phyloP scores from a whole-genome alignment of 1,284 basidiomycete species.

The Sporisorium scitamineum region DNA sequence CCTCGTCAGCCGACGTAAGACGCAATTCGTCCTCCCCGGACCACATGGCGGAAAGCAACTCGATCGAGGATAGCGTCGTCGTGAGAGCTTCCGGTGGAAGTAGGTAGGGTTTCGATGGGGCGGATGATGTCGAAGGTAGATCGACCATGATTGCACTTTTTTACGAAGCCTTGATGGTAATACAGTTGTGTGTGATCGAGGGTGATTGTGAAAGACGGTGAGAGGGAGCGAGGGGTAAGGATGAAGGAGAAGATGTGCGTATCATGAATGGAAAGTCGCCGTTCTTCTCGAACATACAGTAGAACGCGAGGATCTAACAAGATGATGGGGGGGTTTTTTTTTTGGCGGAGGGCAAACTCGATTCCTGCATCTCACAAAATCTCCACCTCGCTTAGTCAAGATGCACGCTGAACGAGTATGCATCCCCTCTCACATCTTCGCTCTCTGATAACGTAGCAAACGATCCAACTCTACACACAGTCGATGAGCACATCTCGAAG shows the following conservation, averaged over 20 bases:
- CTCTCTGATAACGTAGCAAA: too few species aligned
- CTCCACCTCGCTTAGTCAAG: background rate
- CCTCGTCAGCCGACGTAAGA: slow-evolving; percentile 16
- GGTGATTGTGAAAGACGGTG: background rate
- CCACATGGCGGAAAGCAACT: slow-evolving; percentile 58
- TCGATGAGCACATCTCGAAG: too few species aligned
- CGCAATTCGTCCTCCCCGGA: slow-evolving; percentile 34
- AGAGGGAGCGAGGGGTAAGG: background rate
- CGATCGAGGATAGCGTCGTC: slow-evolving; percentile 26
- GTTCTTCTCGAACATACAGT: slow-evolving; percentile 5
- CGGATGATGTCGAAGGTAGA: background rate
- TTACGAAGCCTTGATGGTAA: too few species aligned
- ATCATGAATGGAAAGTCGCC: background rate
- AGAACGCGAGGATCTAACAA: too few species aligned
- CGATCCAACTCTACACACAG: too few species aligned
- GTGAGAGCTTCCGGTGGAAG: slow-evolving; percentile 42
- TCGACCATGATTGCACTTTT: background rate
- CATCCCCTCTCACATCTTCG: background rate
- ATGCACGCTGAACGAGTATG: too few species aligned
- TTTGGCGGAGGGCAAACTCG: too few species aligned
- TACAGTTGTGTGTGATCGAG: background rate
- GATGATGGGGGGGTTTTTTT: too few species aligned
- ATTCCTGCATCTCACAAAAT: too few species aligned
- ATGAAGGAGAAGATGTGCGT: background rate
- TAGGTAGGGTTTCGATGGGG: slow-evolving; percentile 9